A percentile compares a stretch with the other conserved stretches of the same genome.
Evolutionary conservation across 2,329 filamentous ascomycete species (phyloP).

Genomic region (Acephala macrosclerotiorum): DNA sequence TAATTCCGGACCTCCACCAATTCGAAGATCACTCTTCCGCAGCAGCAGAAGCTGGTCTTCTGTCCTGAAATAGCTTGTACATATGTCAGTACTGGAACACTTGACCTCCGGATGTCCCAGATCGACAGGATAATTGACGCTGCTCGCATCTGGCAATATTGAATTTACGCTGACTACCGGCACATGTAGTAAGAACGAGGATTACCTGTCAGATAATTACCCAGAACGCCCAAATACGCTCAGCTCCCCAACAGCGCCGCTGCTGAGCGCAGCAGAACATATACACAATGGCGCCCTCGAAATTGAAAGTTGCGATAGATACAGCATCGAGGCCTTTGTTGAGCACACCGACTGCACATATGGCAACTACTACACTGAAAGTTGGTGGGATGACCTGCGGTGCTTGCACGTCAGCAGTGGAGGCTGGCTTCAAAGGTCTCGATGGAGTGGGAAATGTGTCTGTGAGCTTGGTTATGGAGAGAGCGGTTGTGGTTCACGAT

Average conservation of each 20-base stretch:
- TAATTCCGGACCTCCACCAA: background rate
- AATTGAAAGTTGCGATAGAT: conserved; percentile 40
- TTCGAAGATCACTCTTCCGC: conserved; percentile 3
- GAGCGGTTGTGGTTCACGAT: conserved; percentile 94
- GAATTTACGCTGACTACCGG: conserved; percentile 1
- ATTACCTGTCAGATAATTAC: conserved; percentile 15
- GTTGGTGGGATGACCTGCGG: conserved; percentile 94
- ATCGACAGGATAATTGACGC: no score
- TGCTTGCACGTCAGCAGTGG: conserved; percentile 94
- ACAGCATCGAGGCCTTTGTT: conserved; percentile 27
- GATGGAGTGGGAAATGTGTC: conserved; percentile 86
- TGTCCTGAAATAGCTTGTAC: conserved; percentile 30
- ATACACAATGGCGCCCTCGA: conserved; percentile 40
- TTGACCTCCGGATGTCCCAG: background rate
- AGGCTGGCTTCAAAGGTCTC: conserved; percentile 85
- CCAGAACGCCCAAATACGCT: conserved; percentile 16
- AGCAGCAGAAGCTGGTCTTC: conserved; percentile 41
- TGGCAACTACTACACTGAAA: conserved; percentile 90
- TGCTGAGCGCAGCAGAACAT: conserved; percentile 22
- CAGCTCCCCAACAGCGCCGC: conserved; percentile 18
- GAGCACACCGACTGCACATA: conserved; percentile 53
- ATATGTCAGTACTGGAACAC: conserved; percentile 17
- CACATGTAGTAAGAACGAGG: conserved; percentile 8
- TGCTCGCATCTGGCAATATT: background rate
- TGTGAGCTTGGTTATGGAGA: conserved; percentile 92